Percentiles rank a stretch among this genome's conserved stretches.
These are phyloP conservation scores for Ceratobasidium theobromae DNA, from an alignment of 1,284 basidiomycete genomes.

Conservation along the genomic window DNA sequence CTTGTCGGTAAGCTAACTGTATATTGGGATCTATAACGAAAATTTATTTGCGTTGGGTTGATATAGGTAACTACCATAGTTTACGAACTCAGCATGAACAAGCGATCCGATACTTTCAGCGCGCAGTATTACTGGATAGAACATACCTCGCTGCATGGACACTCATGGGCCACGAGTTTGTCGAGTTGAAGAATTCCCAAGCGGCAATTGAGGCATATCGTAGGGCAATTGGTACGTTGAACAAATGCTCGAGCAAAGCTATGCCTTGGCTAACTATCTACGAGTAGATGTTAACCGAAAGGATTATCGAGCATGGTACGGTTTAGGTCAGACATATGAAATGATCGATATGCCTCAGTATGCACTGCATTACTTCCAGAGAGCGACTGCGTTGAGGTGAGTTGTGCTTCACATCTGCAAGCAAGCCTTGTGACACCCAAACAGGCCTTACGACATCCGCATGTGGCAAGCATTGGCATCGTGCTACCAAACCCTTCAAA, in stretches of 20 bases:
- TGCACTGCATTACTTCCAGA: conserved; percentile 94
- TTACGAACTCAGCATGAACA: conserved; percentile 91
- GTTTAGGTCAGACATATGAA: conserved; percentile 97
- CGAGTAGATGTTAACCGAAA: conserved; percentile 85
- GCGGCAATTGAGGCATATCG: conserved; percentile 98
- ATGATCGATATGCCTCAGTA: conserved; percentile 95
- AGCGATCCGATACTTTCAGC: conserved; percentile 92
- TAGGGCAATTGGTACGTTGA: conserved; percentile 79
- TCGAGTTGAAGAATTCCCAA: conserved; percentile 98
- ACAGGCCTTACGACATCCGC: conserved; percentile 91
- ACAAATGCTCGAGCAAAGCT: not conserved
- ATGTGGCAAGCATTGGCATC: conserved; percentile 95
- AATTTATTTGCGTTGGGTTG: not conserved
- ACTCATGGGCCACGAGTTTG: conserved; percentile 98
- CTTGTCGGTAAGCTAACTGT: conserved; percentile 67
- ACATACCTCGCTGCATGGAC: conserved; percentile 98
- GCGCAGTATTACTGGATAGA: conserved; percentile 90
- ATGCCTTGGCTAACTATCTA: not conserved
- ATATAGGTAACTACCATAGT: conserved; percentile 90
- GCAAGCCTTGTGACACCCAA: conserved; percentile 11
- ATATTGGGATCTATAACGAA: not conserved
- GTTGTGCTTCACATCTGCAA: conserved; percentile 37
- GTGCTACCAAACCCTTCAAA: conserved; percentile 89
- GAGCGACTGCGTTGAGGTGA: conserved; percentile 87
- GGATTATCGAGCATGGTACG: conserved; percentile 98